phyloP scores from a whole-genome alignment of 768 basidiomycete genomes.

The Lentinula lateritia region DNA sequence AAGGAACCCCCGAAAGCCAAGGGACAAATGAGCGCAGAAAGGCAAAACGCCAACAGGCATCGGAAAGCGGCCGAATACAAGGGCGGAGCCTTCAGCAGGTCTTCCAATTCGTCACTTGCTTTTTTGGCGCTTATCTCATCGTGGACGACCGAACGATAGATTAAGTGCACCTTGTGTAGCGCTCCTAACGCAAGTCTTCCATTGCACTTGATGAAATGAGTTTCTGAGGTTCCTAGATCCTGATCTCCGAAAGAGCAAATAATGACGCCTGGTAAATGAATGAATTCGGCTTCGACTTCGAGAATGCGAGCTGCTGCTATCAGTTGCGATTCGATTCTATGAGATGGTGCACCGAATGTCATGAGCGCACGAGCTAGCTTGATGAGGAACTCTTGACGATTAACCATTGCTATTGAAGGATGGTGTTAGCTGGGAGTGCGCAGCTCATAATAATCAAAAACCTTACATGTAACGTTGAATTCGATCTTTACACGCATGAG shows the following conservation, averaged over 20 bases:
- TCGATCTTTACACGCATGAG: constrained; percentile 62
- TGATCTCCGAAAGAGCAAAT: constrained; percentile 88
- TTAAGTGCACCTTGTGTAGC: constrained; percentile 76
- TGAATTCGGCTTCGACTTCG: constrained; percentile 88
- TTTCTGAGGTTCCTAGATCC: constrained; percentile 85
- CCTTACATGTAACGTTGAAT: constrained; percentile 67
- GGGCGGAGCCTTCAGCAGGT: constrained; percentile 57
- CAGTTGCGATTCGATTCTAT: constrained; percentile 91
- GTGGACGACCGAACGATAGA: constrained; percentile 87
- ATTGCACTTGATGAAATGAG: constrained; percentile 79
- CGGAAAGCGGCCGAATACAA: constrained; percentile 60
- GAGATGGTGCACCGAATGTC: constrained; percentile 89
- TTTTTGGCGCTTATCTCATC: constrained; percentile 84
- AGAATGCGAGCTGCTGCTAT: constrained; percentile 84
- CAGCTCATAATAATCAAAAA: not conserved
- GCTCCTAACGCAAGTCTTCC: constrained; percentile 78
- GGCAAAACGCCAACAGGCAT: constrained; percentile 60
- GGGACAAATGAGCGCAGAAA: constrained; percentile 77
- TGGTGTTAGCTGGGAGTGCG: not conserved
- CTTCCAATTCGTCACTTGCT: constrained; percentile 59
- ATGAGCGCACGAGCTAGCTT: constrained; percentile 84
- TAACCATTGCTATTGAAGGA: constrained; percentile 54
- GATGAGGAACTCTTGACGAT: constrained; percentile 81
- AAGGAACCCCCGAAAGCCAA: constrained; percentile 82
- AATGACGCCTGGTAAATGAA: constrained; percentile 76